These are phyloP conservation scores for Xylaria sp. DNA, from an alignment of 2,329 filamentous ascomycete species.

Conservation along the genomic window DNA sequence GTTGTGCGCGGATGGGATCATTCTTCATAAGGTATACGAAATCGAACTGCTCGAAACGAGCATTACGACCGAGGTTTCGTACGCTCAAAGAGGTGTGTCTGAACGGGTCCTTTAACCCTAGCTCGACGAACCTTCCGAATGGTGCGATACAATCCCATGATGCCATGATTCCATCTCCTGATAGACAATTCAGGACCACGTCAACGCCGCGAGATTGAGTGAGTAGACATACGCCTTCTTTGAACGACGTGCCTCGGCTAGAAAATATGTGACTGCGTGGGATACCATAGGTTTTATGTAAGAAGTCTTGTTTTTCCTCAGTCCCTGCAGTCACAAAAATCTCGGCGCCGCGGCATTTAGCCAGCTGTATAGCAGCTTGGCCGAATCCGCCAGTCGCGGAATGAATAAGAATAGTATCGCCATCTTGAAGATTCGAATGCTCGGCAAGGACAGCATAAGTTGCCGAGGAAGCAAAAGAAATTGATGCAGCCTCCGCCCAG, in stretches of 20 bases:
- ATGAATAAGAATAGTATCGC: conserved; percentile 32
- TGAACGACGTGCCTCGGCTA: conserved; percentile 33
- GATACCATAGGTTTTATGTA: conserved; percentile 30
- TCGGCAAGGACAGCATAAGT: conserved; percentile 40
- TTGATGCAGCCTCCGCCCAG: conserved; percentile 38
- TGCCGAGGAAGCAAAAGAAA: conserved; percentile 39
- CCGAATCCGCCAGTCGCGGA: conserved; percentile 27
- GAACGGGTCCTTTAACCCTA: conserved; percentile 34
- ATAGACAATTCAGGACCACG: conserved; percentile 35
- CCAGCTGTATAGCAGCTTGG: conserved; percentile 28
- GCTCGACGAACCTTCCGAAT: conserved; percentile 40
- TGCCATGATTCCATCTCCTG: conserved; percentile 35
- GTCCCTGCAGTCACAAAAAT: conserved; percentile 35
- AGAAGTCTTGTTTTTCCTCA: conserved; percentile 27
- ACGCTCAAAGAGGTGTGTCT: conserved; percentile 20
- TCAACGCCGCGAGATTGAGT: conserved; percentile 36
- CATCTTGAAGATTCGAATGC: conserved; percentile 36
- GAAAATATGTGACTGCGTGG: conserved; percentile 34
- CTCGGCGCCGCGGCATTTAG: conserved; percentile 14
- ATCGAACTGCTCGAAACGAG: conserved; percentile 36
- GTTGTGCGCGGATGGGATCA: conserved; percentile 28
- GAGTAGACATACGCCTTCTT: conserved; percentile 18
- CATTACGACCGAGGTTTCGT: conserved; percentile 32
- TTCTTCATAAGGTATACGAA: conserved; percentile 25
- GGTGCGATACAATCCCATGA: conserved; percentile 49